A percentile compares a stretch with the other conserved stretches of the same genome.
Evolutionary conservation across 1,284 basidiomycete species (phyloP).

Genomic region (Sanguinoderma infundibulare): DNA sequence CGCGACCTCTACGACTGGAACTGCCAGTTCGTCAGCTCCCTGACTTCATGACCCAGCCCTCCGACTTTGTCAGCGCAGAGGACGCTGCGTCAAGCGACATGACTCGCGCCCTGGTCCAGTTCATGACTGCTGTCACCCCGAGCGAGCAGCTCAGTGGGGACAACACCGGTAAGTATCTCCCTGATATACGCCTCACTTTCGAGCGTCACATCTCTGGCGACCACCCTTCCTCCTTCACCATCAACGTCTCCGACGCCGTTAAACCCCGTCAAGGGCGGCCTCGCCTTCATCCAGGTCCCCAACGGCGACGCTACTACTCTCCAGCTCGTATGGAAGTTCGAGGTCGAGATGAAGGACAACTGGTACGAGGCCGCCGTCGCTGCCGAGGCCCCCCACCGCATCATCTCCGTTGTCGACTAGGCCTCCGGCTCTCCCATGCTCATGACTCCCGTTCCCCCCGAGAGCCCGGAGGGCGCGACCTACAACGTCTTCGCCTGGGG

Average conservation of each 20-base stretch:
- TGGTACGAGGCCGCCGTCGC: conserved; percentile 83
- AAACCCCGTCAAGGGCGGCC: conserved; percentile 71
- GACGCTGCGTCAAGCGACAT: conserved; percentile 45
- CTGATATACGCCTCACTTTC: conserved; percentile 54
- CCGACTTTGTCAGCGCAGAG: conserved; percentile 20
- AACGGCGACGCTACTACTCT: conserved; percentile 57
- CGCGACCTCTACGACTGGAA: conserved; percentile 55
- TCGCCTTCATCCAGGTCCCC: conserved; percentile 78
- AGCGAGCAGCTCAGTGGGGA: conserved; percentile 48
- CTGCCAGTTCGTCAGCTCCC: conserved; percentile 52
- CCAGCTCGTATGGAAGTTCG: conserved; percentile 78
- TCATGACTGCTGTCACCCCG: conserved; percentile 79
- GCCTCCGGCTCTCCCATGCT: conserved; percentile 69
- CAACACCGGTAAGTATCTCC: conserved; percentile 54
- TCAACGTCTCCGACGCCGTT: conserved; percentile 74
- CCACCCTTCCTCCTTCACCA: conserved; percentile 39
- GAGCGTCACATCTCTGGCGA: conserved; percentile 56
- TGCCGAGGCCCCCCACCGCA: conserved; percentile 63
- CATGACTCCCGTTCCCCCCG: conserved; percentile 44
- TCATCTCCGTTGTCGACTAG: conserved; percentile 84
- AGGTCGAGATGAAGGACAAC: conserved; percentile 87
- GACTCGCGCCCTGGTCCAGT: conserved; percentile 66
- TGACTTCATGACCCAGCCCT: conserved; percentile 34
- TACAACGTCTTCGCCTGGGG: conserved; percentile 81
- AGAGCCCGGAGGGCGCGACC: conserved; percentile 43